Base-by-base conservation (phyloP, 2,329 filamentous ascomycete species). In the Chalaropsis ovoidea region DNA sequence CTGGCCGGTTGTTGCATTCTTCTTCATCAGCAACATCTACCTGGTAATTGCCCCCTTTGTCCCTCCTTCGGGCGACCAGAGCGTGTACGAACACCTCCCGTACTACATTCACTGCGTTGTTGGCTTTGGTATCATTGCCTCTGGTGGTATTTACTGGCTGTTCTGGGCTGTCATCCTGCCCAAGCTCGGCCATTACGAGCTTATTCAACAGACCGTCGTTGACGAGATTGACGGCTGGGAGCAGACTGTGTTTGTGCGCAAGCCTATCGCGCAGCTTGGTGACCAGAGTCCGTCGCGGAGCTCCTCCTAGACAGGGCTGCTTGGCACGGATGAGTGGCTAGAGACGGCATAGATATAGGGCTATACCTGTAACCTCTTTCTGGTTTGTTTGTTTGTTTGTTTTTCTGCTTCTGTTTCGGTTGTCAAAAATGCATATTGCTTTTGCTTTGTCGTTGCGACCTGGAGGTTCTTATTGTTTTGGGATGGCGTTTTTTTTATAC, bases 171-270 rank as follows among this genome's bases (percentile, higher is more conserved):
- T 78, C 45, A 70, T 83, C 3, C 68, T 83, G 43, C 82, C 82
- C 64, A 77, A 75, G 70, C 68, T 83, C 41, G 81, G 81, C 15
- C 70, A 71, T 0, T 84, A 87, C 70, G 77, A 82, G 69, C 76
- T 88, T 10, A 77, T 83, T 1, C 78, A 80, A 65, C 80, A 85
- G 72, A 77, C 75, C 0, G 72, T 78, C 1, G 73, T 86, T 7
- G 81, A 84, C 68, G 77, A 78, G 0, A 77, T 82, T 52, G 84
- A 87, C 71, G 84, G 85, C 1, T 87, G 85, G 85, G 83, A 84
- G 69, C 76, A 81, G 41, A 82, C 76, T 64, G 77, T 81, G 1
- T 85, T 86, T 70, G 73, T 76, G 1, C 76, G 72, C 66, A 72
- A 76, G 68, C 79, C 81, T 4, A n/a, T 67, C 19, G 19, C n/a